phyloP scores from a whole-genome alignment of 169 alveolate genomes.

The Theileria annulata region DNA sequence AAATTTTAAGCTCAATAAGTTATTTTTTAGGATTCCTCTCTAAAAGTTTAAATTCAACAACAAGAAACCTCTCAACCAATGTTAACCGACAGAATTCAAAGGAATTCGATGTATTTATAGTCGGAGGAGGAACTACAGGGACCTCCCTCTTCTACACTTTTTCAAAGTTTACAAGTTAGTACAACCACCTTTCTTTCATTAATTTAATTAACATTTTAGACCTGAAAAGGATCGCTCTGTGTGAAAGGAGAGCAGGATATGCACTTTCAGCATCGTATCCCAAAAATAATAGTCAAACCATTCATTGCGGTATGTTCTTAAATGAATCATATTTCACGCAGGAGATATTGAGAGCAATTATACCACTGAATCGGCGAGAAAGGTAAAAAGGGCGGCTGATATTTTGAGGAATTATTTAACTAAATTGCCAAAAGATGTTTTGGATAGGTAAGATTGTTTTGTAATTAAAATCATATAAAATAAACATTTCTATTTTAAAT shows the following conservation, averaged over 20 bases:
- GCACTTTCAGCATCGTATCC: constrained; percentile 83
- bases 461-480: constrained; percentile 1
- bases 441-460: constrained; percentile 25
- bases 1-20: background rate
- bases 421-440: constrained; percentile 69
- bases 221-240: constrained; percentile 73
- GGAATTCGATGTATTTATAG: constrained; percentile 76
- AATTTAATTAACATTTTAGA: constrained; percentile 27
- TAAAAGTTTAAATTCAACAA: background rate
- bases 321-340: background rate
- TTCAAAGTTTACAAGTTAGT: constrained; percentile 76
- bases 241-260: constrained; percentile 77
- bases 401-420: constrained; percentile 80
- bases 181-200: background rate
- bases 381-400: constrained; percentile 82
- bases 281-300: constrained; percentile 83
- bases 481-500: too few species aligned
- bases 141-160: constrained; percentile 82
- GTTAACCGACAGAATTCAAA: constrained; percentile 23
- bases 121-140: constrained; percentile 87
- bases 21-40: constrained; percentile 8
- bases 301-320: constrained; percentile 73
- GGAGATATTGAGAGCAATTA: constrained; percentile 86
- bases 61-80: constrained; percentile 14
- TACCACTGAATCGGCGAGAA: constrained; percentile 77